These are phyloP conservation scores for Euphorbia celastroides DNA, from an alignment of 441 rosid genomes.

Conservation along the genomic window DNA sequence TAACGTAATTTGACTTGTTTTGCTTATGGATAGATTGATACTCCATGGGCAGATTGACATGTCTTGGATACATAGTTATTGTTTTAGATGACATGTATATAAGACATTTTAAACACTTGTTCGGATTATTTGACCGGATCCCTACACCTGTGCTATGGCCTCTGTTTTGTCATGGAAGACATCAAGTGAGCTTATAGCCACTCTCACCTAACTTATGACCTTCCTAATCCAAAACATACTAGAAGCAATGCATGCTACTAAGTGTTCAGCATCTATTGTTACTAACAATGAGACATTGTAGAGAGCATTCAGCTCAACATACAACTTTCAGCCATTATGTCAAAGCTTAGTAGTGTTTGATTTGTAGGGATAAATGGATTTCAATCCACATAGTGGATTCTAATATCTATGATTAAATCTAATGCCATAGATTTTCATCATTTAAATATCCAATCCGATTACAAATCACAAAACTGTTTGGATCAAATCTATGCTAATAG, in stretches of 20 bases:
- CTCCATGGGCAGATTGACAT: constrained; percentile 86
- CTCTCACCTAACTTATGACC: too few relatives aligned
- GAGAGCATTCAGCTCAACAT: too few relatives aligned
- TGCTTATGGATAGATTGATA: constrained; percentile 36
- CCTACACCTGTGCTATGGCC: not conserved
- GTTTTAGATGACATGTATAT: too few relatives aligned
- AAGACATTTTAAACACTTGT: not conserved
- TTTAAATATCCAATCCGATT: not conserved
- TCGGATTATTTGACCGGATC: not conserved
- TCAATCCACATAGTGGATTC: not conserved
- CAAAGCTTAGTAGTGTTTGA: not conserved
- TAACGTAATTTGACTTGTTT: too few relatives aligned
- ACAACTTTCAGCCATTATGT: not conserved
- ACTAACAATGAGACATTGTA: too few relatives aligned
- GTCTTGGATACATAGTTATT: too few relatives aligned
- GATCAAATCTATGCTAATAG: not conserved
- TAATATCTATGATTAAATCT: not conserved
- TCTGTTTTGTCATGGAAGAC: too few relatives aligned
- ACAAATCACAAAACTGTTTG: not conserved
- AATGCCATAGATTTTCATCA: not conserved
- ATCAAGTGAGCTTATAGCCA: too few relatives aligned
- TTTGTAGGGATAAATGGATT: not conserved
- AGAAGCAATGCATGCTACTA: too few relatives aligned
- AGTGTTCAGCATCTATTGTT: too few relatives aligned
- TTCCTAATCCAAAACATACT: too few relatives aligned